Evolutionary conservation across 1,284 basidiomycete genomes (phyloP).

Genomic region (Gymnopus androsaceus): DNA sequence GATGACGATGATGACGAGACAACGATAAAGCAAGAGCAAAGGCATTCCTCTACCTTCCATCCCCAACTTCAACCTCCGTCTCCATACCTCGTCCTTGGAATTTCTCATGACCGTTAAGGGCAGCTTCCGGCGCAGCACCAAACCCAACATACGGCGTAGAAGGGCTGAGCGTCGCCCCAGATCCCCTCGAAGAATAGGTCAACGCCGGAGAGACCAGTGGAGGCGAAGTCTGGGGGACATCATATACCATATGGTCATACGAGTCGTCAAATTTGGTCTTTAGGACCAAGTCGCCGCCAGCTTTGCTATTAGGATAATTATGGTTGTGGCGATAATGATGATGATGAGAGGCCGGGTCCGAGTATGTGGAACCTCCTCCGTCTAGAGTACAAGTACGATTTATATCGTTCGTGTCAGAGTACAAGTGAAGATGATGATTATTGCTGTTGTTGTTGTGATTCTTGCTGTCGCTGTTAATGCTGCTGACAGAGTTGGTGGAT

Average conservation of each 20-base stretch:
- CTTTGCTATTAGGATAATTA: constrained; percentile 4
- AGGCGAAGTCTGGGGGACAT: constrained; percentile 39
- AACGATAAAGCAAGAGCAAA: no score
- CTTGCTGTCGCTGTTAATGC: constrained; percentile 13
- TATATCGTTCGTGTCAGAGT: constrained; percentile 9
- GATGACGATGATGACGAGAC: no score
- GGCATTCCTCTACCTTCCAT: no score
- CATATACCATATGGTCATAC: constrained; percentile 21
- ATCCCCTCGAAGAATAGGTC: constrained; percentile 55
- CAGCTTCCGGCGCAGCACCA: not conserved
- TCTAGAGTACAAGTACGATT: constrained; percentile 10
- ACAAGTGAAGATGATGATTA: constrained; percentile 5
- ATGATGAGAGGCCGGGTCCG: constrained; percentile 3
- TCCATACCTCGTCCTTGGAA: constrained; percentile 1
- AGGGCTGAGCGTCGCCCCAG: constrained; percentile 62
- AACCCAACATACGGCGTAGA: constrained; percentile 61
- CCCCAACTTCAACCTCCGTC: constrained; percentile 1
- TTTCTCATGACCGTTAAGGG: no score
- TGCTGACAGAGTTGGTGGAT: constrained; percentile 22
- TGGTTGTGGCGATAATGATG: constrained; percentile 10
- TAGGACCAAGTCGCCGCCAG: not conserved
- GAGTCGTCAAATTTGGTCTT: not conserved
- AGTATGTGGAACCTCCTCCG: constrained; percentile 13
- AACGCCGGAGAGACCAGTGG: constrained; percentile 57
- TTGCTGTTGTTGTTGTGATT: constrained; percentile 12